Evolutionary conservation across 1,139 yeast species (phyloP).

Genomic region (Debaryomyces udenii): DNA sequence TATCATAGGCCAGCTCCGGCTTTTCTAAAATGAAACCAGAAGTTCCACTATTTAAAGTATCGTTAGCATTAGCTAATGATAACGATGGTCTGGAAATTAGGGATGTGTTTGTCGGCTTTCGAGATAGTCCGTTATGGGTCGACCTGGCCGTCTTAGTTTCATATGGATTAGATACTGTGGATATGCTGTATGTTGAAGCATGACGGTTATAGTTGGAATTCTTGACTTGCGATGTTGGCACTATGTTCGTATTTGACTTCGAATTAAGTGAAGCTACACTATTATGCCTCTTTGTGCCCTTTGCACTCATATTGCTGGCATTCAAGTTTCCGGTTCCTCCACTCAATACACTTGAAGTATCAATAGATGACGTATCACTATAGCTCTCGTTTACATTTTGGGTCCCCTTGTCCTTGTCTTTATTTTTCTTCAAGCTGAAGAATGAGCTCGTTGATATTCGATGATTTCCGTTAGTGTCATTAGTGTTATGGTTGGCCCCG

Average conservation of each 20-base stretch:
- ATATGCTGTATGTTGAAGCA: slow-evolving; percentile 44
- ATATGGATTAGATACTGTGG: slow-evolving; percentile 34
- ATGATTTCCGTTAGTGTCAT: slow-evolving; percentile 16
- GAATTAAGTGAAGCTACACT: slow-evolving; percentile 65
- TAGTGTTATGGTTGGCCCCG: slow-evolving; percentile 11
- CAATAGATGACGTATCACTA: slow-evolving; percentile 41
- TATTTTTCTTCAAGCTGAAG: slow-evolving; percentile 38
- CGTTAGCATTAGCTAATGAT: slow-evolving; percentile 25
- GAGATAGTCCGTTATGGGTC: slow-evolving; percentile 14
- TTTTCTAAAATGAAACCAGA: slow-evolving; percentile 44
- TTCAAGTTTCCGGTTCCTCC: slow-evolving; percentile 21
- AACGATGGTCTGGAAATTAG: slow-evolving; percentile 37
- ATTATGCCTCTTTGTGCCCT: slow-evolving; percentile 5
- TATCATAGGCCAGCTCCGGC: slow-evolving; percentile 61
- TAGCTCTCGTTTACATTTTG: slow-evolving; percentile 23
- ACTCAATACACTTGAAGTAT: slow-evolving; percentile 36
- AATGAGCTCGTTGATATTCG: slow-evolving; percentile 44
- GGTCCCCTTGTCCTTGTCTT: slow-evolving; percentile 22
- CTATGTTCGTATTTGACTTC: slow-evolving; percentile 23
- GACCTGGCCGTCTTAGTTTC: slow-evolving; percentile 28
- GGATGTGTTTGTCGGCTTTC: slow-evolving; percentile 30
- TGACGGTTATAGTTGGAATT: slow-evolving; percentile 42
- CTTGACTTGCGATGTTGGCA: slow-evolving; percentile 36
- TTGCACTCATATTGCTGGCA: not conserved
- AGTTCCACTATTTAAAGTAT: slow-evolving; percentile 20